Evolutionary conservation across 805 yeast genomes (phyloP).

Genomic region (Yarrowia sp.): DNA sequence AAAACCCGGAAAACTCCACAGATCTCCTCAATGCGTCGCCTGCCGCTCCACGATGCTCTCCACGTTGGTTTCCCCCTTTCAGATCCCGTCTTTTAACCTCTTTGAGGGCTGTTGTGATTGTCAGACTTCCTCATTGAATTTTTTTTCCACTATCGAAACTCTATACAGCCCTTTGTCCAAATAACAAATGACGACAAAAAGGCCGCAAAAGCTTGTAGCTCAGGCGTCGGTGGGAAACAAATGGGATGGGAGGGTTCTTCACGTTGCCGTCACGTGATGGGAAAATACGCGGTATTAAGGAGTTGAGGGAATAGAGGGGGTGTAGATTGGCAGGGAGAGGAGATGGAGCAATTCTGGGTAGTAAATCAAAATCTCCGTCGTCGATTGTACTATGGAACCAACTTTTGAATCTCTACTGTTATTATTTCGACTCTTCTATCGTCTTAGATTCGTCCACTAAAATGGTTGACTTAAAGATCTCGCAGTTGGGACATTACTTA

Average conservation of each 20-base stretch:
- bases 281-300: neutral
- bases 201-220: conserved; percentile 16
- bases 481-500: neutral
- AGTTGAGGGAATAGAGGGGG: neutral
- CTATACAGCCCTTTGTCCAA: neutral
- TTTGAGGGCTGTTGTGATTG: neutral
- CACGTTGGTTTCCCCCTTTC: neutral
- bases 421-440: too few species aligned
- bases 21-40: too few species aligned
- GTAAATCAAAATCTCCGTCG: too few species aligned
- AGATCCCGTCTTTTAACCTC: neutral
- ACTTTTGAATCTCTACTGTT: too few species aligned
- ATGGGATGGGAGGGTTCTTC: neutral
- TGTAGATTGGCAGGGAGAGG: neutral
- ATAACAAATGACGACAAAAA: conserved; percentile 11
- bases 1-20: too few species aligned
- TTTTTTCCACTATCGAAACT: conserved; percentile 26
- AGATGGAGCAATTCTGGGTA: neutral
- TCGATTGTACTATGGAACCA: too few species aligned
- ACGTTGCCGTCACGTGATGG: conserved; percentile 19
- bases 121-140: neutral
- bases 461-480: neutral
- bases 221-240: conserved; percentile 5
- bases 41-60: neutral
- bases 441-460: too few species aligned